Evolutionary conservation across 805 yeast species (phyloP).

Genomic region (Schwanniomyces pseudopolymorphus): DNA sequence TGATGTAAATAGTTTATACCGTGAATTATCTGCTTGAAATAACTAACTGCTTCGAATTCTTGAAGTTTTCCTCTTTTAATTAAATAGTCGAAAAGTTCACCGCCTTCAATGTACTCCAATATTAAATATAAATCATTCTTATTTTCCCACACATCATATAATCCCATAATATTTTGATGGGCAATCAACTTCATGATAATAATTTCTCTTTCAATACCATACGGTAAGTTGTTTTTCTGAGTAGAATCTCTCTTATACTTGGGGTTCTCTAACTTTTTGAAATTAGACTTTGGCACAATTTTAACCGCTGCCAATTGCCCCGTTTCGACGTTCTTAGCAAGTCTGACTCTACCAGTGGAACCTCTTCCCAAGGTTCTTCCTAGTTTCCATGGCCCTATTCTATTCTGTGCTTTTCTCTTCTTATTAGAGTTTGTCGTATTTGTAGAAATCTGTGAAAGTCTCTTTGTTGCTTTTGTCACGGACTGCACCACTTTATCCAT

Average conservation of each 20-base stretch:
- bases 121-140: conserved; percentile 81
- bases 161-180: conserved; percentile 75
- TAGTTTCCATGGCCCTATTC: conserved; percentile 94
- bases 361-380: conserved; percentile 96
- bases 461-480: conserved; percentile 46
- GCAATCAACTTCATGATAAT: conserved; percentile 80
- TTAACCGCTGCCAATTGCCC: conserved; percentile 95
- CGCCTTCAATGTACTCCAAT: conserved; percentile 84
- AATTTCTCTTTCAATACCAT: conserved; percentile 85
- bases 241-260: conserved; percentile 39
- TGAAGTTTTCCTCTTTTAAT: conserved; percentile 69
- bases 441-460: conserved; percentile 51
- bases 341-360: conserved; percentile 91
- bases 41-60: conserved; percentile 72
- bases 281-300: conserved; percentile 84
- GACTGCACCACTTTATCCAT: conserved; percentile 45
- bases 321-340: conserved; percentile 82
- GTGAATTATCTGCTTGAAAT: conserved; percentile 72
- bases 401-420: conserved; percentile 48
- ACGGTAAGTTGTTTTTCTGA: conserved; percentile 55
- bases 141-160: conserved; percentile 97
- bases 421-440: conserved; percentile 39
- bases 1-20: conserved; percentile 84
- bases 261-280: conserved; percentile 49
- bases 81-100: conserved; percentile 74